Evolutionary conservation across 2,329 filamentous ascomycete species (phyloP).

Genomic region (Penicillium fuscoglaucum): DNA sequence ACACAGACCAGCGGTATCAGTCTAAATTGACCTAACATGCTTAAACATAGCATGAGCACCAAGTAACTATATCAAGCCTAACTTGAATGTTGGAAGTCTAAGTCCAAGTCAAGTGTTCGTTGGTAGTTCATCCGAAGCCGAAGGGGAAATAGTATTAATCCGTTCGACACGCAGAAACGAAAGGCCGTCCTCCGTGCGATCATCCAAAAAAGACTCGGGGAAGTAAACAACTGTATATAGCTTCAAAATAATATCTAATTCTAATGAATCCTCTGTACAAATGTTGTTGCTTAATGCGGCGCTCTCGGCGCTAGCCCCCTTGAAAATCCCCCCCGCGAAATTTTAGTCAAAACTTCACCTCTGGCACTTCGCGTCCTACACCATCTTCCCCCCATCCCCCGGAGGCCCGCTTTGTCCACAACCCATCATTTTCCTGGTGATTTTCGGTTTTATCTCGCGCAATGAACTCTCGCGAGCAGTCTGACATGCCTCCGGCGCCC

Average conservation of each 20-base stretch:
- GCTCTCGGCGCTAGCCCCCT: slow-evolving; percentile 38
- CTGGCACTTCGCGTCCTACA: slow-evolving; percentile 31
- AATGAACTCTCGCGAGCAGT: slow-evolving; percentile 47
- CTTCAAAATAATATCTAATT: slow-evolving; percentile 21
- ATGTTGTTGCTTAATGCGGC: slow-evolving; percentile 38
- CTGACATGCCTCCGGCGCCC: slow-evolving; percentile 45
- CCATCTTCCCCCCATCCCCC: slow-evolving; percentile 28
- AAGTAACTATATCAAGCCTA: not conserved
- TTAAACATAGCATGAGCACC: not conserved
- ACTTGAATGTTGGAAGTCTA: not conserved
- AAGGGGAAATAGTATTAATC: slow-evolving; percentile 46
- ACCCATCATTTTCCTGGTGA: slow-evolving; percentile 17
- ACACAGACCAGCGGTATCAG: not conserved
- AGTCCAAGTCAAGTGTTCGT: not conserved
- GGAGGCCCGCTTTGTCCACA: slow-evolving; percentile 37
- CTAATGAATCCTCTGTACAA: slow-evolving; percentile 16
- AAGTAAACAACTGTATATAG: slow-evolving; percentile 29
- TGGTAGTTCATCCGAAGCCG: slow-evolving; percentile 29
- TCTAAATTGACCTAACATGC: not conserved
- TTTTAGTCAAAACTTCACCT: slow-evolving; percentile 40
- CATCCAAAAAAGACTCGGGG: slow-evolving; percentile 24
- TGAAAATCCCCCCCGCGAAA: slow-evolving; percentile 35
- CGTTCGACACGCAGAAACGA: slow-evolving; percentile 45
- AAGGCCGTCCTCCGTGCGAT: slow-evolving; percentile 43
- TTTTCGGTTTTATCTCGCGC: slow-evolving; percentile 15